phyloP scores from a whole-genome alignment of 352 stramenopile species.

The Phytophthora agathidicida region DNA sequence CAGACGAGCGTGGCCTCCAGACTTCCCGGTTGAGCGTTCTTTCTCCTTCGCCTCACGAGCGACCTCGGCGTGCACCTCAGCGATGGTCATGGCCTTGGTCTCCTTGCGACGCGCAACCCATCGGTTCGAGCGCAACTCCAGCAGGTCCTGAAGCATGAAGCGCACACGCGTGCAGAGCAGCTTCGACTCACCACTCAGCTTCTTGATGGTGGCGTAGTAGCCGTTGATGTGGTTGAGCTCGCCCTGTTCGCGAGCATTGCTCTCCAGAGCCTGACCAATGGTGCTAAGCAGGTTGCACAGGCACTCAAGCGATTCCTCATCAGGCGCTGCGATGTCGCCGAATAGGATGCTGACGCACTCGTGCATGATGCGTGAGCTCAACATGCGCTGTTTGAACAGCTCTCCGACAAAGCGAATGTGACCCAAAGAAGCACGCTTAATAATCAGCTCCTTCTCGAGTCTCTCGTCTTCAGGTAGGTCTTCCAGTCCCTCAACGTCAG shows the following conservation, averaged over 20 bases:
- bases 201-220: constrained; percentile 74
- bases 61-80: constrained; percentile 76
- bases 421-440: constrained; percentile 86
- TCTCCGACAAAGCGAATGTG: constrained; percentile 97
- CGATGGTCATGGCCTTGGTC: constrained; percentile 86
- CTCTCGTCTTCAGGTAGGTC: constrained; percentile 54
- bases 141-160: constrained; percentile 86
- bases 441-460: constrained; percentile 77
- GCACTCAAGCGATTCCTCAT: constrained; percentile 97
- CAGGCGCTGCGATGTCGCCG: constrained; percentile 74
- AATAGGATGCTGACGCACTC: constrained; percentile 87
- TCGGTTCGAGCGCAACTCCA: constrained; percentile 79
- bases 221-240: constrained; percentile 67
- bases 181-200: constrained; percentile 67
- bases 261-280: constrained; percentile 91
- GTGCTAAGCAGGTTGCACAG: constrained; percentile 94
- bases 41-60: constrained; percentile 77
- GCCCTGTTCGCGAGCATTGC: constrained; percentile 47
- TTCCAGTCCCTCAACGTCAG: constrained; percentile 71
- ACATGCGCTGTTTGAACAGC: constrained; percentile 95
- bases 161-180: constrained; percentile 80
- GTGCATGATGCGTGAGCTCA: constrained; percentile 96
- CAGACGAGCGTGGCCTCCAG: constrained; percentile 41
- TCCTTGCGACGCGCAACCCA: constrained; percentile 82
- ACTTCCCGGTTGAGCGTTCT: constrained; percentile 48